Conservation (phyloP, 1,284 basidiomycete genomes). For the Trametes sp. region DNA sequence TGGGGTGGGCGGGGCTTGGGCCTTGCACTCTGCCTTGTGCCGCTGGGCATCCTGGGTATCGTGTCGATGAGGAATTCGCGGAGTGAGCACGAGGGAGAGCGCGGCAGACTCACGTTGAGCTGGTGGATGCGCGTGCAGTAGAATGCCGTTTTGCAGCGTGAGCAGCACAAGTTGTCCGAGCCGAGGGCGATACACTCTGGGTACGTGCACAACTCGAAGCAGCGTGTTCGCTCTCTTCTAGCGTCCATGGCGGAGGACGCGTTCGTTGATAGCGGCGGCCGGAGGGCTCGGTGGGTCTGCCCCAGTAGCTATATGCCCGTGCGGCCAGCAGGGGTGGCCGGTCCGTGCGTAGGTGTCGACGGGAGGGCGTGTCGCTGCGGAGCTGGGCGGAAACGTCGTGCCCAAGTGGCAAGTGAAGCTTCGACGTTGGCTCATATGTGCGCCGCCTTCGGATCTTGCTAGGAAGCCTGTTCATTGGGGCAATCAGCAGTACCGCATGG, state of each 20-base stretch:
- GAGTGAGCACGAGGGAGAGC: neutral
- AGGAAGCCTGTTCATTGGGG: no score
- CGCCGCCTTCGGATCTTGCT: neutral
- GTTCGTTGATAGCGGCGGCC: neutral
- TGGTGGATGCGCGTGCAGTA: slow-evolving; percentile 5
- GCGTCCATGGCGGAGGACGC: neutral
- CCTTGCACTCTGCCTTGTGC: slow-evolving; percentile 2
- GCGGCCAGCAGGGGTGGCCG: no score
- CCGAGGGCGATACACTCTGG: neutral
- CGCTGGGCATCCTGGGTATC: neutral
- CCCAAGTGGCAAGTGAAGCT: no score
- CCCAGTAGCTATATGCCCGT: neutral
- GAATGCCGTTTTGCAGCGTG: neutral
- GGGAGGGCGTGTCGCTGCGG: neutral
- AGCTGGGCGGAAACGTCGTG: neutral
- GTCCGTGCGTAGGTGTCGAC: neutral
- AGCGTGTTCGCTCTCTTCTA: neutral
- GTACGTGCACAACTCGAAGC: slow-evolving; percentile 7
- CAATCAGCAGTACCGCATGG: no score
- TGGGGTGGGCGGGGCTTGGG: neutral
- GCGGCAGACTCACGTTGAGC: neutral
- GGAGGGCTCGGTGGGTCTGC: neutral
- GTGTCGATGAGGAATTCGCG: neutral
- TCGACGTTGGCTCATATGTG: neutral
- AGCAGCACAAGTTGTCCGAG: neutral